Base-by-base conservation (phyloP, 805 yeast species). In the Yarrowia sp. region DNA sequence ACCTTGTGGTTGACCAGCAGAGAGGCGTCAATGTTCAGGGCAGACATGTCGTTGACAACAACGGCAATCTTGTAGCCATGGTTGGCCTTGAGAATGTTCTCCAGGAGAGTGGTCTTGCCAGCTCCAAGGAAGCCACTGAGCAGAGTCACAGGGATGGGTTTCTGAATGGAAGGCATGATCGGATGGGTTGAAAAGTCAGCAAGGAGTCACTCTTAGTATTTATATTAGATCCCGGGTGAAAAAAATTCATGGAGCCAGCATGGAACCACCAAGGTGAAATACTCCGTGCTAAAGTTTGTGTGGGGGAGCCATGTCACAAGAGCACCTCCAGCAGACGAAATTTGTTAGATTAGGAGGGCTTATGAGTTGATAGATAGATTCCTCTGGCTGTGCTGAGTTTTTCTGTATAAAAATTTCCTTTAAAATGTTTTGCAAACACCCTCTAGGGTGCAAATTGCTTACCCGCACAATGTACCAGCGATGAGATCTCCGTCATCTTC, bases 61-160 rank as follows among this genome's bases (percentile, higher is more conserved):
- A 78, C 81, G 2, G 82, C 82, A 53, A 79, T 71, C 63, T 73
- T 77, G 22, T 70, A 64, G 0, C 80, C 80, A 68, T 78, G 81
- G 14, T 73, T 64, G 6, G 73, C 67, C 3, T 74, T 77, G 29
- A 79, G 68, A 36, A 79, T 78, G 39, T 74, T 71, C 63, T 79
- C 79, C n/a, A 79, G 68, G 7, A 79, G 68, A 2, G 82, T 79
- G 10, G 82, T 79, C 65, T 79, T 79, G 1, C 82, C 82, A 13
- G 78, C 70, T 4, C 81, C 81, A 19, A 79, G 67, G 63, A 79
- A 78, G 1, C 81, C 82, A 5, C 81, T 78, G 27, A 79, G 68
- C n/a, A 79, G 70, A 1, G 82, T 78, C 12, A 79, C 76, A 19
- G 81, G 81, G 51, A 78, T 73, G 14, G 80, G 77, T 62, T 67